Base-by-base conservation (phyloP, 78 protist species). In the Chrysochromulina parva region DNA sequence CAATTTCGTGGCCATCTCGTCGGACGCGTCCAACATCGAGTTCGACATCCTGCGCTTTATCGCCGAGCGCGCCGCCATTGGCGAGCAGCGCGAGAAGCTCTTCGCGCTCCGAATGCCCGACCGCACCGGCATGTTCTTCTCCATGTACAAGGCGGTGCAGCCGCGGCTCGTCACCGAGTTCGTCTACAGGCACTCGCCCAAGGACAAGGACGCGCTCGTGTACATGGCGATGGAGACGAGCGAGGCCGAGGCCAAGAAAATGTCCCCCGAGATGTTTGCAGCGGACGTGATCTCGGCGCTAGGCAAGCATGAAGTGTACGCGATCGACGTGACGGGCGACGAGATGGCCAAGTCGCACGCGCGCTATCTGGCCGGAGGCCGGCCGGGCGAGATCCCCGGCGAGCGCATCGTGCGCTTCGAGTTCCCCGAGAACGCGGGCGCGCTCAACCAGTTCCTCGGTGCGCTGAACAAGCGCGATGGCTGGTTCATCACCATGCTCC, bases 1-100 rank as follows among this genome's bases (percentile, higher is more conserved):
- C 10, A 73, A 22, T 66, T n/a, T 57, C 16, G 92, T 93, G n/a
- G 93, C 48, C 85, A 54, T 93, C 80, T 38, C 93, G 19, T 69
- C 88, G n/a, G 95, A 92, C 26, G 92, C 95, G 22, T 17, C 28
- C 13, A 88, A 88, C 86, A 90, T 91, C 48, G 88, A 90, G 26
- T 93, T 93, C 81, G 89, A 90, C 84, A 50, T 92, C 26, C 93
- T 93, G 19, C 90, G 95, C 57, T 88, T 94, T 73, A 86, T 92
- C 74, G 65, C 94, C 13, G 95, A 94, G 47, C 93, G 95, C n/a
- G 94, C 95, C 47, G 69, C 57, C n/a, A 20, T n/a, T 48, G 92
- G 92, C 38, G 57, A 88, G 47, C 13, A 10, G 57, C 19, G 3
- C 59, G 93, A 92, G 78, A 22, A 9, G 24, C 87, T 92, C 38